A percentile compares a stretch with the other conserved stretches of the same genome.
Evolutionary conservation across 2,329 filamentous ascomycete genomes (phyloP).

Genomic region (Hypoxylon sp.): DNA sequence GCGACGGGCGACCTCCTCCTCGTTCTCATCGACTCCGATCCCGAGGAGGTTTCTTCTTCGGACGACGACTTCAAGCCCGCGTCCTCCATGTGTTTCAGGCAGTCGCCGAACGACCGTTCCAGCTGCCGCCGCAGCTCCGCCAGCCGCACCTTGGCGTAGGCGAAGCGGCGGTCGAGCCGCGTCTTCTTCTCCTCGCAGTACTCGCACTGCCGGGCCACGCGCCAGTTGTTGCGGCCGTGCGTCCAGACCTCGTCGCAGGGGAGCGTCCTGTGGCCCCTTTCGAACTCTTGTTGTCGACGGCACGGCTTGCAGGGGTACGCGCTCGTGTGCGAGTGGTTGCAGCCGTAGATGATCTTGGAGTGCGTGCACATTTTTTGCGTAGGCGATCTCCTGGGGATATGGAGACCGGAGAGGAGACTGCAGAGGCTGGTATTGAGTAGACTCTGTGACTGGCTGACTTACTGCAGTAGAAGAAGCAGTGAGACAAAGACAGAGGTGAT

Average conservation of each 20-base stretch:
- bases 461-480: background rate
- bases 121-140: conserved; percentile 33
- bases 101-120: conserved; percentile 38
- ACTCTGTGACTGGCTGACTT: no score
- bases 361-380: conserved; percentile 49
- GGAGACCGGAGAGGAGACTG: no score
- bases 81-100: conserved; percentile 39
- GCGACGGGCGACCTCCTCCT: background rate
- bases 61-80: conserved; percentile 29
- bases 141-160: conserved; percentile 32
- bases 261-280: conserved; percentile 8
- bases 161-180: conserved; percentile 21
- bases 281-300: conserved; percentile 30
- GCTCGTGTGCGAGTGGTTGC: conserved; percentile 45
- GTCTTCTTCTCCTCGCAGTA: conserved; percentile 34
- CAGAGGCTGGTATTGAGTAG: no score
- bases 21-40: background rate
- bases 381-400: no score
- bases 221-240: conserved; percentile 40
- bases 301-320: conserved; percentile 34
- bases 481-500: background rate
- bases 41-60: background rate
- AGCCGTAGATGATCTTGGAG: conserved; percentile 43
- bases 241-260: conserved; percentile 38
- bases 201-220: conserved; percentile 30